phyloP scores from a whole-genome alignment of 129 eudicot species.

The Tagetes erecta region DNA sequence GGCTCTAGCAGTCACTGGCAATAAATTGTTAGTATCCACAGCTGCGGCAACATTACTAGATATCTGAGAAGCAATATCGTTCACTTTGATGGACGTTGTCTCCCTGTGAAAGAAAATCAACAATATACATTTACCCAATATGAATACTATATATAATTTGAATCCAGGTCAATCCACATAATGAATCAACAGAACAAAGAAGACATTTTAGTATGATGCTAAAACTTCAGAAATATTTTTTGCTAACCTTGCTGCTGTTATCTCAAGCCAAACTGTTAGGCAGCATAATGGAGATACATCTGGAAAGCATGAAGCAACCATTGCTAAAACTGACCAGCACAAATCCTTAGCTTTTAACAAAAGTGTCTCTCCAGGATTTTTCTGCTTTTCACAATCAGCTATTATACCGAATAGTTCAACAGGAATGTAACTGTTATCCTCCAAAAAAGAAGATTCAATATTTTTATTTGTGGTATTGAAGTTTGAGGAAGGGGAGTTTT shows the following conservation, averaged over 20 bases:
- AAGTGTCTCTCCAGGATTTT: conserved; percentile 85
- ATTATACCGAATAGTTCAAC: conserved; percentile 82
- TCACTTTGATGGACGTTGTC: conserved; percentile 84
- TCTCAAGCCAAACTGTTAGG: conserved; percentile 92
- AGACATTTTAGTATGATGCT: conserved; percentile 27
- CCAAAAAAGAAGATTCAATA: conserved; percentile 43
- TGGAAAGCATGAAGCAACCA: conserved; percentile 90
- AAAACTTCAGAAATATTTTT: conserved; percentile 3
- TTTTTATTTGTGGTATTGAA: conserved; percentile 42
- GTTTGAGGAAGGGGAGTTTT: conserved; percentile 43
- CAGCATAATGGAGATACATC: conserved; percentile 88
- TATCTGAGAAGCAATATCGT: conserved; percentile 81
- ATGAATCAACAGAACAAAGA: conserved; percentile 18
- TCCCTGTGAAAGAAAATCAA: conserved; percentile 55
- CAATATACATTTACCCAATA: conserved; percentile 7
- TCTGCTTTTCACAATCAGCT: conserved; percentile 83
- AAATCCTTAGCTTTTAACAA: conserved; percentile 84
- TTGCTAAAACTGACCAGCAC: conserved; percentile 92
- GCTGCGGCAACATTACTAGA: conserved; percentile 87
- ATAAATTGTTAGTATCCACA: conserved; percentile 75
- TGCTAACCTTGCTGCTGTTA: conserved; percentile 89
- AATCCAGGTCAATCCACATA: conserved; percentile 19
- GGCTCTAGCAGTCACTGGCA: conserved; percentile 55
- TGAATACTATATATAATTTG: background rate
- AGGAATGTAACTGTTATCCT: conserved; percentile 54